Evolutionary conservation across 2,329 filamentous ascomycete species (phyloP), one percentile per base, ranked within the genome.

Genomic region (Aspergillus sp.): DNA sequence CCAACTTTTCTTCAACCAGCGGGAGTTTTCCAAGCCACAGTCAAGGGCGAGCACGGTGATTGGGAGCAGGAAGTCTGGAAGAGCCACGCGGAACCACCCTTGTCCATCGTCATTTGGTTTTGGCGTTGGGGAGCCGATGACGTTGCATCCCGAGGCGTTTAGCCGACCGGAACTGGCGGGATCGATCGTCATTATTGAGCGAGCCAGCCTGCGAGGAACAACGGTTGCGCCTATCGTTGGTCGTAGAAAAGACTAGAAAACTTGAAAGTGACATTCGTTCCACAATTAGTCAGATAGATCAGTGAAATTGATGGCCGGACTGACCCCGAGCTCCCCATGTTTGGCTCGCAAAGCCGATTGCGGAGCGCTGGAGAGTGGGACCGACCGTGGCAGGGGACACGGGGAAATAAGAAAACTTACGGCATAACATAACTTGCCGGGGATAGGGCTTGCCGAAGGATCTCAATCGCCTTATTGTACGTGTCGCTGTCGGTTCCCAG

Each of bases 231-330:
- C 28, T 34, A 28, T 15, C 25, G 55, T 46, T 34, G 43, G 47
- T 57, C 47, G 47, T 52, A 31, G 34, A 52, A 34, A 43, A 48
- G 31, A 55, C 55, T 51, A 51, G 23, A 48, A 41, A n/a, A 28
- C n/a, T 9, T 13, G 23, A 17, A 57, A 28, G 25, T 28, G 25
- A 3, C 25, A 4, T 28, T 19, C 13, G 34, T 51, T 34, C 47
- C 47, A 57, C 55, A 31, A 57, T 51, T 46, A 51, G 55, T 41
- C 34, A 47, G 47, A 46, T 43, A 57, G 45, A 45, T 57, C 31
- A 51, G 55, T 47, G 55, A 45, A 6, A 19, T 11, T 15, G 34
- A 41, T 4, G 50, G 11, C 38, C 41, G 53, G 43, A 48, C 53
- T 31, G n/a, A 30, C 41, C 15, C 53, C 3, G 28, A 45, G 23